Evolutionary conservation across 495 filamentous ascomycete species (phyloP).

Genomic region (Neurospora sp.): DNA sequence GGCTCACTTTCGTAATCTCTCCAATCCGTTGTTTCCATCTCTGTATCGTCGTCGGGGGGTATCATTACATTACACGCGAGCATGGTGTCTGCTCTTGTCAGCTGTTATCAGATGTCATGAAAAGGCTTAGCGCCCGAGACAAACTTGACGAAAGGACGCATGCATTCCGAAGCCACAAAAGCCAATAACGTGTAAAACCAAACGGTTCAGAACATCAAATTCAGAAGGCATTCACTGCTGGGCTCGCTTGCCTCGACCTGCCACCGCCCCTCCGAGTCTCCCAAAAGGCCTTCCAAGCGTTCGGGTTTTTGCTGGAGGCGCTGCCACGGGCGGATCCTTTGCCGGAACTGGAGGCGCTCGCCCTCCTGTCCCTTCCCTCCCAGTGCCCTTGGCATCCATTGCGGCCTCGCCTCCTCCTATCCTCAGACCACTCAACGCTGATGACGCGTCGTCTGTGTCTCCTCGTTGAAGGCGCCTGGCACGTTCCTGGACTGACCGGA

Average conservation of each 20-base stretch:
- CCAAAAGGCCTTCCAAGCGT: slow-evolving; percentile 58
- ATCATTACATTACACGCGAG: slow-evolving; percentile 8
- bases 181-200: slow-evolving; percentile 1
- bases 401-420: slow-evolving; percentile 32
- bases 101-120: slow-evolving; percentile 3
- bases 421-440: slow-evolving; percentile 29
- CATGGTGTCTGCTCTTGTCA: slow-evolving; percentile 11
- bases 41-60: background rate
- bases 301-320: slow-evolving; percentile 12
- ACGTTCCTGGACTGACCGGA: slow-evolving; percentile 77
- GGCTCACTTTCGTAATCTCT: background rate
- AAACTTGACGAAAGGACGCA: background rate
- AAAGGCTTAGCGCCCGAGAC: background rate
- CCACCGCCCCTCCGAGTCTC: slow-evolving; percentile 55
- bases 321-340: slow-evolving; percentile 31
- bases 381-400: slow-evolving; percentile 31
- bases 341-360: slow-evolving; percentile 28
- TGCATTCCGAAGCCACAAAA: background rate
- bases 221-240: slow-evolving; percentile 22
- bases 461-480: slow-evolving; percentile 43
- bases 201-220: slow-evolving; percentile 4
- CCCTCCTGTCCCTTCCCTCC: slow-evolving; percentile 23
- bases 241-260: slow-evolving; percentile 42
- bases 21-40: background rate
- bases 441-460: slow-evolving; percentile 30